A percentile compares a stretch with the other conserved stretches of the same genome.
Evolutionary conservation across 257 asterid genomes (phyloP).

Genomic region (Anisodus acutangulus): DNA sequence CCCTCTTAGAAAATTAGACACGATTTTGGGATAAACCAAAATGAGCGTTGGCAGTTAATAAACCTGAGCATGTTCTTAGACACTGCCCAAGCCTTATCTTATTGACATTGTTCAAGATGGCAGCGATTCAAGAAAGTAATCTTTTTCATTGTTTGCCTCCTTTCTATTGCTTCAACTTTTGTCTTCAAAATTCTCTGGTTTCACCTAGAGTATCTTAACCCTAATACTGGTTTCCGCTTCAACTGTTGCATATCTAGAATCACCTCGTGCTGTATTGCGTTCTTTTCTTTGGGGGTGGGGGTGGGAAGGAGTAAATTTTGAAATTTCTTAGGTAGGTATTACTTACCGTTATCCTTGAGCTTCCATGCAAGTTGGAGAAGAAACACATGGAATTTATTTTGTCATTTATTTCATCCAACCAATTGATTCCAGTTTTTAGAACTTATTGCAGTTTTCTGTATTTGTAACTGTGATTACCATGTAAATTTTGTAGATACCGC

Average conservation of each 20-base stretch:
- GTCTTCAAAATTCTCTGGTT: slow-evolving; percentile 1
- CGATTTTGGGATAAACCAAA: slow-evolving; percentile 8
- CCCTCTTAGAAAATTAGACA: background rate
- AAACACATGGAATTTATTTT: background rate
- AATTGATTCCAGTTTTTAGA: background rate
- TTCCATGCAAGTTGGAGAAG: slow-evolving; percentile 3
- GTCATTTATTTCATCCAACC: slow-evolving; percentile 15
- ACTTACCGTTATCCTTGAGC: background rate
- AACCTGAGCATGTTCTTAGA: slow-evolving; percentile 17
- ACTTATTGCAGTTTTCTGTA: slow-evolving; percentile 3
- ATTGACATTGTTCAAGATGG: slow-evolving; percentile 2
- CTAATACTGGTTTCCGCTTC: slow-evolving; percentile 1
- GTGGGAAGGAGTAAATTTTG: background rate
- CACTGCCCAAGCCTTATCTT: slow-evolving; percentile 14
- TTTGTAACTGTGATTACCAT: background rate
- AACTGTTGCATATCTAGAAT: background rate
- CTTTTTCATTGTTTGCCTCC: slow-evolving; percentile 2
- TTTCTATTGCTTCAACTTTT: background rate
- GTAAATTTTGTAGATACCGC: background rate
- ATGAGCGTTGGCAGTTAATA: background rate
- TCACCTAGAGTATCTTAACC: slow-evolving; percentile 3
- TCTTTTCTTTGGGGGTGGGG: background rate
- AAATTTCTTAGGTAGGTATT: background rate
- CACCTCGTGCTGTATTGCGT: slow-evolving; percentile 5
- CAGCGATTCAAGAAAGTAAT: background rate